Evolutionary conservation across 352 stramenopile genomes (phyloP).

Genomic region (Pythium sp.): DNA sequence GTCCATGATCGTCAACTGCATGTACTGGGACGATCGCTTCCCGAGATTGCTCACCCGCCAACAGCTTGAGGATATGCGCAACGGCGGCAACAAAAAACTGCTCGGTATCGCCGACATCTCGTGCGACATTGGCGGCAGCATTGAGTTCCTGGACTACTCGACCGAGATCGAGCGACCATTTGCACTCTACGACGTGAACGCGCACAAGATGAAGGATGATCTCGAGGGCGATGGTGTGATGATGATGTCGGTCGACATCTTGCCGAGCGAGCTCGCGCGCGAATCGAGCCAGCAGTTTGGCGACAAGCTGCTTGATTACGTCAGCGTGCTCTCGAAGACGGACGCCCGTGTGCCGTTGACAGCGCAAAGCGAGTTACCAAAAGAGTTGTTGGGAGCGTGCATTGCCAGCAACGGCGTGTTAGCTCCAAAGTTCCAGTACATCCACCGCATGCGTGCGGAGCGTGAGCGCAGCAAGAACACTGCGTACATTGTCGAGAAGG

Average conservation of each 20-base stretch:
- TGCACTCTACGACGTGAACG: conserved; percentile 86
- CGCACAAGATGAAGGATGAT: conserved; percentile 66
- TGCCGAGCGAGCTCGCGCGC: conserved; percentile 92
- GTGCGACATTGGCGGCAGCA: conserved; percentile 92
- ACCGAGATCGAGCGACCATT: conserved; percentile 95
- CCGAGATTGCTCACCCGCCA: conserved; percentile 91
- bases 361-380: conserved; percentile 56
- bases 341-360: conserved; percentile 54
- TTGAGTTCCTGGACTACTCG: conserved; percentile 92
- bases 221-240: conserved; percentile 81
- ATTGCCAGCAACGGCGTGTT: conserved; percentile 89
- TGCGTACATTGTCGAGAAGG: conserved; percentile 64
- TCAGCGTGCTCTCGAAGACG: conserved; percentile 54
- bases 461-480: conserved; percentile 68
- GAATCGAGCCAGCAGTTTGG: conserved; percentile 96
- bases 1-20: conserved; percentile 94
- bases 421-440: conserved; percentile 90
- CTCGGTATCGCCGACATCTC: conserved; percentile 93
- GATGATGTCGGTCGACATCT: conserved; percentile 95
- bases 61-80: conserved; percentile 78
- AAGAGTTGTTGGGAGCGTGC: conserved; percentile 85
- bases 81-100: conserved; percentile 74
- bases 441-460: conserved; percentile 87
- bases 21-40: conserved; percentile 96
- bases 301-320: conserved; percentile 88